Evolutionary conservation across 139 green algal species (phyloP), one percentile per base, ranked within the genome.

Genomic region (Protoeuglena noctilucae): DNA sequence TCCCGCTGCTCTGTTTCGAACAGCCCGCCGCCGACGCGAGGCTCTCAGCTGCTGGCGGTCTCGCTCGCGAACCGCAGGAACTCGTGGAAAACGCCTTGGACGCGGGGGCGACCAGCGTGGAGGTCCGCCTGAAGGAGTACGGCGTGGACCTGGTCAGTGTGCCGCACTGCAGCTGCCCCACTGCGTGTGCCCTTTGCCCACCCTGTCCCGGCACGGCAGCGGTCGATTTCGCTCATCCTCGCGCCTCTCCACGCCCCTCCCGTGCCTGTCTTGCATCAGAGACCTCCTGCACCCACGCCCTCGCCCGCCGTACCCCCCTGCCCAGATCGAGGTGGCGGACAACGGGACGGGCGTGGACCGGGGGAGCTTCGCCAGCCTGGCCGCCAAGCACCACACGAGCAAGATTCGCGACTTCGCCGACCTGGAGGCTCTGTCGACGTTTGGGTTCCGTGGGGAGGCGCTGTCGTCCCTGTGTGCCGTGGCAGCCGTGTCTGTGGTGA

Each of bases 51-150:
- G n/a, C n/a, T n/a, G 2, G 56, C 61, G 3, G 58, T 64, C 19
- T 77, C 77, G 52, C n/a, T n/a, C n/a, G n/a, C n/a, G n/a, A n/a
- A n/a, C n/a, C n/a, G n/a, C n/a, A n/a, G n/a, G 90, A 98, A 69
- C 73, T 98, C 3, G 66, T 98, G 17, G 90, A 98, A 50, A 98
- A 98, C 57, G 75, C 79, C 17, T 53, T 98, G 22, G 90, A 98
- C 57, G 90, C 90, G 1, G 34, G 34, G 9, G 34, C 34, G 34
- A 43, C 34, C 34, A 43, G 12, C 34, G 34, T 43, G 9, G 34
- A 43, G 34, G 12, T 43, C 34, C 34, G 34, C 12, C 34, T 43
- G 34, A 7, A 12, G 9, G 34, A 43, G 12, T 43, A 43, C 12
- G 34, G 34, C 7, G 34, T 12, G 12, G 34, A 43, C 34, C 34